Evolutionary conservation across 2,329 filamentous ascomycete genomes (phyloP).

Genomic region (Aspergillus novofumigatus): DNA sequence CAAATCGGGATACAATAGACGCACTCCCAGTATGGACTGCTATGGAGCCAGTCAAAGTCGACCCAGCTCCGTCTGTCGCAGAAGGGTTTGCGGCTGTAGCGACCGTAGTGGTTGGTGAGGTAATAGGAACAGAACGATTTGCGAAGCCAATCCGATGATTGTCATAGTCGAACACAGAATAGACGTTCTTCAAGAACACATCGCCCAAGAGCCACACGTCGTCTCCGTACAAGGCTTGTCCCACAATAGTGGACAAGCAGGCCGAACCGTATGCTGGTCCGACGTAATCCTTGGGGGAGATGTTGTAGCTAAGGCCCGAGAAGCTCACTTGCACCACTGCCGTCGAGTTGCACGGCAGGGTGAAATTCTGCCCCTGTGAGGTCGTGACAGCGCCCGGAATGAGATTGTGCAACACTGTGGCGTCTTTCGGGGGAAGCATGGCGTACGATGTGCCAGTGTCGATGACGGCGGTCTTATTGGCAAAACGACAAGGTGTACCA

Average conservation of each 20-base stretch:
- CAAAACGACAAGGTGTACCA: conserved; percentile 54
- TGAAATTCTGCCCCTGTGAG: conserved; percentile 60
- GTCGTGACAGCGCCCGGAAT: conserved; percentile 59
- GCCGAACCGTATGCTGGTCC: conserved; percentile 30
- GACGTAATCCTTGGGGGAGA: conserved; percentile 70
- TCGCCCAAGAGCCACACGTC: conserved; percentile 76
- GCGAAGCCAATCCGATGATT: conserved; percentile 38
- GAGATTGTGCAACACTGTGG: conserved; percentile 61
- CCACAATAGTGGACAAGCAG: conserved; percentile 69
- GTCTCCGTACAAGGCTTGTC: conserved; percentile 60
- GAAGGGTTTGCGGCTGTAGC: conserved; percentile 3
- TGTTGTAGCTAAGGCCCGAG: conserved; percentile 60
- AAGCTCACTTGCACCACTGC: conserved; percentile 62
- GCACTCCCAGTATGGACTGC: conserved; percentile 7
- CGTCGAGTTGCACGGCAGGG: conserved; percentile 67
- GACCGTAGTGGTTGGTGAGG: conserved; percentile 12
- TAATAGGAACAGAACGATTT: conserved; percentile 10
- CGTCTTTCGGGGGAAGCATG: conserved; percentile 65
- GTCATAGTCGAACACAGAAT: conserved; percentile 77
- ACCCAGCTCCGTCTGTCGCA: background rate
- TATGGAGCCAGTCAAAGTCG: conserved; percentile 7
- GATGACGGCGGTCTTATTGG: conserved; percentile 62
- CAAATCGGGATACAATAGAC: conserved; percentile 4
- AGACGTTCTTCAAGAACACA: conserved; percentile 85
- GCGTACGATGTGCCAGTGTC: conserved; percentile 82